Evolutionary conservation across 345 rosid species (phyloP).

Genomic region (Gossypium bickii): DNA sequence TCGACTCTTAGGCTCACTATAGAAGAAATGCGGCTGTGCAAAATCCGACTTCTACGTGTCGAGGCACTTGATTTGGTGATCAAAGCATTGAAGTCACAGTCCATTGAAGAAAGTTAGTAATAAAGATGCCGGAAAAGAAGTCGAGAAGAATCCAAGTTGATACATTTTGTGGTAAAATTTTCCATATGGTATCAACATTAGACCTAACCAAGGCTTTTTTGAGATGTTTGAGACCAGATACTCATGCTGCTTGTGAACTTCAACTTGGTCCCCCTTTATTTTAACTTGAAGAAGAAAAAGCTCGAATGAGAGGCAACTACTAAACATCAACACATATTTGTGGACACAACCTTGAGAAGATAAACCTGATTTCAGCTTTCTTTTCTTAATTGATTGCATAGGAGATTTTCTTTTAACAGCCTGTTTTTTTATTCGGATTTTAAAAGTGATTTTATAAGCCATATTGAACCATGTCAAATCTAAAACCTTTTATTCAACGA

Average conservation of each 20-base stretch:
- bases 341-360: too few species aligned
- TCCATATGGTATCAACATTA: constrained; percentile 53
- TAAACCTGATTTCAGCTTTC: too few species aligned
- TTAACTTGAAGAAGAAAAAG: constrained; percentile 38
- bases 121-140: constrained; percentile 63
- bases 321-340: too few species aligned
- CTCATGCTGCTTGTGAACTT: constrained; percentile 59
- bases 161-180: constrained; percentile 59
- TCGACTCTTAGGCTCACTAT: constrained; percentile 49
- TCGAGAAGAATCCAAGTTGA: constrained; percentile 57
- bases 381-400: too few species aligned
- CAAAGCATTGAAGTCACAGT: constrained; percentile 53
- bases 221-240: constrained; percentile 46
- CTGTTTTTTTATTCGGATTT: too few species aligned
- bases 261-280: constrained; percentile 49
- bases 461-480: too few species aligned
- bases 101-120: constrained; percentile 37
- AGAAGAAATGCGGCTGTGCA: constrained; percentile 52
- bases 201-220: constrained; percentile 54
- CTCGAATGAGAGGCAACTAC: too few species aligned
- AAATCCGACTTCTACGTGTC: constrained; percentile 65
- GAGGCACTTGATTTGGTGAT: constrained; percentile 73
- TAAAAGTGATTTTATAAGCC: too few species aligned
- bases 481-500: too few species aligned
- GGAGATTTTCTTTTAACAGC: too few species aligned